Base-by-base conservation (phyloP, 352 stramenopile species). In the Nothophytophthora sp. region DNA sequence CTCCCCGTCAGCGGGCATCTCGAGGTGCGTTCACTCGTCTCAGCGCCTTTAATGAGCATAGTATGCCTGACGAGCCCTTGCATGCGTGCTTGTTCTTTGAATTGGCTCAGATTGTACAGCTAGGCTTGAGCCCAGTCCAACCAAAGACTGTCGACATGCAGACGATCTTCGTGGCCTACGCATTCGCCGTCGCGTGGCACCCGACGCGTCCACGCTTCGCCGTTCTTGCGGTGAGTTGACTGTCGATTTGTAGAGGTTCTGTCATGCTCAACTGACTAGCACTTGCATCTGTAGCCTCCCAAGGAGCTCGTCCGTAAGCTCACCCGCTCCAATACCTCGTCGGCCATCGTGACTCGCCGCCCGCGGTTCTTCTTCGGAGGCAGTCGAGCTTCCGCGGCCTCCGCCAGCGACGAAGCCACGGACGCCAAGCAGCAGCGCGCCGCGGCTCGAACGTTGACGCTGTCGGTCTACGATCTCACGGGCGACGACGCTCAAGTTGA, bases 361-460 rank as follows among this genome's bases (percentile, higher is more conserved):
- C 73, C 71, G 6, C 60, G 78, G 2, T 89, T 91, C 59, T 86
- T 85, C 69, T 91, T 91, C 47, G 77, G 77, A 22, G 67, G 70
- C 0, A 85, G 60, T 32, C 63, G 55, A 51, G 39, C 55, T 20
- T 70, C 60, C n/a, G 47, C 60, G 41, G 48, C 60, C 13, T 55
- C 19, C 36, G 55, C 60, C 28, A 65, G 18, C 10, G 60, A 66
- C 5, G 60, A 70, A 1, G 36, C 46, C 16, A 35, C 13, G 0
- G 74, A 86, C 22, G 47, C 60, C 2, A 63, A 58, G 27, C 55
- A 68, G 10, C 72, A 72, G 19, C 76, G 61, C 28, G 63, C 68
- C 13, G 55, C 66, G 13, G 56, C 81, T 9, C 66, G 73, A 48
- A 34, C 76, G 11, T 50, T 70, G 29, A 70, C 55, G 9, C 37